Evolutionary conservation across 306 rosid species (phyloP).

Genomic region (Argentina anserina): DNA sequence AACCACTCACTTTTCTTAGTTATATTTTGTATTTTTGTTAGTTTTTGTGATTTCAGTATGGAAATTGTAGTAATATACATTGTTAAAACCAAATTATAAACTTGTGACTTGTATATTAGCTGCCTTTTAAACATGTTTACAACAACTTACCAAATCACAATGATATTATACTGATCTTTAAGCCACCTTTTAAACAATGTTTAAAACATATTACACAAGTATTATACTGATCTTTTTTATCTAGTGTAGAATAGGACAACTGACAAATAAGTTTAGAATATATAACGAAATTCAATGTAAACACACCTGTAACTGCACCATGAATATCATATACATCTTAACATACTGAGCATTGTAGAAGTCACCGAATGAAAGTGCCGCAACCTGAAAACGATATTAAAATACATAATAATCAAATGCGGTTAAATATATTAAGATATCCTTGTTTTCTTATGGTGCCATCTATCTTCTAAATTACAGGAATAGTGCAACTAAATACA

Average conservation of each 20-base stretch:
- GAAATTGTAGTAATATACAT: not conserved
- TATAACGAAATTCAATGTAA: slow-evolving; percentile 2
- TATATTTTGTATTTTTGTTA: not conserved
- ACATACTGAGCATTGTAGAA: slow-evolving; percentile 72
- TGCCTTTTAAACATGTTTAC: not conserved
- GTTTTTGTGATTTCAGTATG: not conserved
- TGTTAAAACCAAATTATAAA: not conserved
- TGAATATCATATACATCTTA: slow-evolving; percentile 83
- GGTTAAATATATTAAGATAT: too few relatives aligned
- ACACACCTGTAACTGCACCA: slow-evolving; percentile 88
- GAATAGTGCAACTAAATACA: not conserved
- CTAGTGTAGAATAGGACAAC: not conserved
- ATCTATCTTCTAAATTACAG: not conserved
- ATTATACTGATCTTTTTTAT: not conserved
- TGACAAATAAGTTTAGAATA: not conserved
- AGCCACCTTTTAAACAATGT: not conserved
- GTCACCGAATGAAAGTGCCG: slow-evolving; percentile 76
- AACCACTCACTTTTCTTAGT: not conserved
- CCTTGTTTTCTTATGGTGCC: not conserved
- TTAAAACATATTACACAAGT: not conserved
- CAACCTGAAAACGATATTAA: slow-evolving; percentile 77
- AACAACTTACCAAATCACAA: not conserved
- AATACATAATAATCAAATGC: too few relatives aligned
- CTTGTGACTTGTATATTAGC: not conserved
- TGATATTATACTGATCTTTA: not conserved